A percentile compares a stretch with the other conserved stretches of the same genome.
Conservation (phyloP, 1,139 yeast genomes). For the Pneumocystis murina region DNA sequence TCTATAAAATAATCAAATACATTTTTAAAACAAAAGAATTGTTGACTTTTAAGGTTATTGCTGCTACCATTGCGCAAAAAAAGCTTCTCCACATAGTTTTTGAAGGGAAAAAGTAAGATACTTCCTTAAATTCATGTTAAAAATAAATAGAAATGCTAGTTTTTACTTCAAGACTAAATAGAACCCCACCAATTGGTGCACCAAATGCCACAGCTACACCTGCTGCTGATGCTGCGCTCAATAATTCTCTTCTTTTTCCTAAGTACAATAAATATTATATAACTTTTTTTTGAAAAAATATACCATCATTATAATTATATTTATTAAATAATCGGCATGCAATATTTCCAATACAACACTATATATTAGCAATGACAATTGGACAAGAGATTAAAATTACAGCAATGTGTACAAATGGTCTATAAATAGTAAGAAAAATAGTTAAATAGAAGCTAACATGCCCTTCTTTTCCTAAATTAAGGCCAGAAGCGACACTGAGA, state of each 20-base stretch:
- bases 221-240: conserved; percentile 52
- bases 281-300: background rate
- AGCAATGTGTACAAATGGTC: conserved; percentile 54
- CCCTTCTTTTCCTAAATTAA: conserved; percentile 52
- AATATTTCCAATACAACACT: conserved; percentile 48
- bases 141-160: background rate
- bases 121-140: conserved; percentile 26
- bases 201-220: conserved; percentile 63
- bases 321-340: conserved; percentile 38
- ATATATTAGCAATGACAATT: background rate
- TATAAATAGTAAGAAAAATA: background rate
- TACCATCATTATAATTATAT: conserved; percentile 36
- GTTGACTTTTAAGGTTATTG: conserved; percentile 33
- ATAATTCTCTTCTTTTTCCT: conserved; percentile 37
- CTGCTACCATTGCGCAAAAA: conserved; percentile 46
- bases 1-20: conserved; percentile 11
- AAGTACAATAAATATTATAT: background rate
- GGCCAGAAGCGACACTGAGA: conserved; percentile 50
- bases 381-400: background rate
- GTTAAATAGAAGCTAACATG: conserved; percentile 17
- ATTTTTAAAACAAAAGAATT: background rate
- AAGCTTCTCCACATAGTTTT: conserved; percentile 45
- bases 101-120: conserved; percentile 44
- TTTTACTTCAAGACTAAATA: conserved; percentile 38
- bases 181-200: conserved; percentile 53